These are phyloP conservation scores for Onygenales sp. DNA, from an alignment of 2,329 filamentous ascomycete genomes.

Conservation along the genomic window DNA sequence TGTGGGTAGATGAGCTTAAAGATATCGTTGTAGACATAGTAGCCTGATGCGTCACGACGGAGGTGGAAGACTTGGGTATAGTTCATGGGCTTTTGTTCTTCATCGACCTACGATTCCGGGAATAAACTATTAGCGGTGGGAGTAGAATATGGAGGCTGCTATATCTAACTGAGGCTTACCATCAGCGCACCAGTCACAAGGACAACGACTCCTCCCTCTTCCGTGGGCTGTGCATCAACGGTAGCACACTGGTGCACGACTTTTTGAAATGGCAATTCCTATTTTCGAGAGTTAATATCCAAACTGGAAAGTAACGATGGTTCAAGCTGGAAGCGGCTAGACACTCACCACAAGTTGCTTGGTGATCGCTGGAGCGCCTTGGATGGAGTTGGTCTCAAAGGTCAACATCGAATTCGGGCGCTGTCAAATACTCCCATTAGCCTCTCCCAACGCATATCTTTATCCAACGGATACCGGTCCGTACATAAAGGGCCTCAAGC, in stretches of 20 bases:
- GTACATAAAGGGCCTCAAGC: conserved; percentile 70
- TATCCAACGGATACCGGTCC: neutral
- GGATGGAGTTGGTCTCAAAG: conserved; percentile 64
- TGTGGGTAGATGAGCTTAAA: conserved; percentile 72
- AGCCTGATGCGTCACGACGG: conserved; percentile 55
- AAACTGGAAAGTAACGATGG: neutral
- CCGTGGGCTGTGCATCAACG: conserved; percentile 72
- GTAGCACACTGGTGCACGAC: conserved; percentile 70
- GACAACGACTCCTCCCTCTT: conserved; percentile 65
- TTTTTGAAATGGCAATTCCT: conserved; percentile 72
- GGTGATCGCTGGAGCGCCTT: conserved; percentile 58
- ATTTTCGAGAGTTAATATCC: conserved; percentile 12
- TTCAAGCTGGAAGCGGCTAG: too few species aligned
- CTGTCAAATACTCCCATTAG: conserved; percentile 35
- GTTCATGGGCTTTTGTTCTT: conserved; percentile 76
- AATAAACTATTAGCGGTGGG: neutral
- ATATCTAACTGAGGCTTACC: conserved; percentile 42
- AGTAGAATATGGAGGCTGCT: neutral
- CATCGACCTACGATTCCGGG: conserved; percentile 57
- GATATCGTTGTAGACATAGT: conserved; percentile 87
- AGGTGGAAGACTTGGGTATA: conserved; percentile 89
- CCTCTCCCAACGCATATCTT: conserved; percentile 2
- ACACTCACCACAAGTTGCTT: conserved; percentile 69
- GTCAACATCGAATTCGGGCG: conserved; percentile 83
- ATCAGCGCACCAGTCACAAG: conserved; percentile 78